phyloP scores from a whole-genome alignment of 1,284 basidiomycete species.

The Cystobasidiaceae sp. region DNA sequence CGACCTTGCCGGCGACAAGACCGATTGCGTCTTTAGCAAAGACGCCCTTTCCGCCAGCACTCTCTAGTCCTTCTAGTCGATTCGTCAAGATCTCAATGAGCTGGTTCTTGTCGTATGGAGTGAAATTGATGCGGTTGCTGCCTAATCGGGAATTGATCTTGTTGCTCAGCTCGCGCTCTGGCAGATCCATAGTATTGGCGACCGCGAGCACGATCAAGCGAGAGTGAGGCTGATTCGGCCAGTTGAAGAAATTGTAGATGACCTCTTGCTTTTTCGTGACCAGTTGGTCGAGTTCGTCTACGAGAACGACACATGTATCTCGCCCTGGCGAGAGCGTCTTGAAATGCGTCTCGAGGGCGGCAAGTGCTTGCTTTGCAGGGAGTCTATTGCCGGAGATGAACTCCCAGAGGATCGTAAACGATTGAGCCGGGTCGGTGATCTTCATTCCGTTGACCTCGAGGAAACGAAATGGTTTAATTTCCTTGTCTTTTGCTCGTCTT shows the following conservation, averaged over 20 bases:
- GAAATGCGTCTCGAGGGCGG: constrained; percentile 40
- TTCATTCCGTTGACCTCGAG: constrained; percentile 97
- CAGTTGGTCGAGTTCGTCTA: constrained; percentile 97
- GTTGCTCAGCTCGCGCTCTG: constrained; percentile 85
- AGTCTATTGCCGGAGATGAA: constrained; percentile 47
- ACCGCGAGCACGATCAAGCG: constrained; percentile 93
- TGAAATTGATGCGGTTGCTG: constrained; percentile 92
- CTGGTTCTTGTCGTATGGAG: constrained; percentile 77
- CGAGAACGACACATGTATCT: constrained; percentile 65
- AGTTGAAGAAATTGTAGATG: constrained; percentile 99
- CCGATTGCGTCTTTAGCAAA: constrained; percentile 68
- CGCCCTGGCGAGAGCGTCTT: constrained; percentile 40
- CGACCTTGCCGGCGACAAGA: constrained; percentile 85
- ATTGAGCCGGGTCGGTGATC: constrained; percentile 79
- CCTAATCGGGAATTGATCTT: constrained; percentile 89
- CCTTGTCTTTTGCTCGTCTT: constrained; percentile 75
- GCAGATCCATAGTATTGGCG: constrained; percentile 97
- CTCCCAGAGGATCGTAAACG: constrained; percentile 85
- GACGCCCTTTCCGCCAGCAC: constrained; percentile 55
- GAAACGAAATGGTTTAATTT: constrained; percentile 88
- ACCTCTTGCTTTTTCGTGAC: constrained; percentile 87
- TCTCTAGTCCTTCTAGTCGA: constrained; percentile 56
- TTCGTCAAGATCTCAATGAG: constrained; percentile 81
- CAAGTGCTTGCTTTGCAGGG: constrained; percentile 38
- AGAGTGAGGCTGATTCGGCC: constrained; percentile 83